phyloP scores from a whole-genome alignment of 306 rosid species.

The Dalbergia oliveri region DNA sequence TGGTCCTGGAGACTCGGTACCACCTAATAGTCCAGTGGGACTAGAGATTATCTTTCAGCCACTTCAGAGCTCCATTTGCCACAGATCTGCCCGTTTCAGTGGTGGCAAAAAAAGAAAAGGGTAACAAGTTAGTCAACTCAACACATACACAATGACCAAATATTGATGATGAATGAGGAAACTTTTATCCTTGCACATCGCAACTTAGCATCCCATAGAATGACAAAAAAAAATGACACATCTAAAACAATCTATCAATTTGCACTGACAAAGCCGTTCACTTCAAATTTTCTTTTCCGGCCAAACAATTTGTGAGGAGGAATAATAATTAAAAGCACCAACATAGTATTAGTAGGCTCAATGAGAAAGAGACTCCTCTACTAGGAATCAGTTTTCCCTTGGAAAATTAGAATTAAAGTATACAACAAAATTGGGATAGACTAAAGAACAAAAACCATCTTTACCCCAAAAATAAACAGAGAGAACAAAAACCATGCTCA shows the following conservation, averaged over 20 bases:
- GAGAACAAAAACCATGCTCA: background rate
- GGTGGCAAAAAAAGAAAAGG: background rate
- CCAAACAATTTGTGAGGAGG: slow-evolving; percentile 30
- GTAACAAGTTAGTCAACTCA: slow-evolving; percentile 16
- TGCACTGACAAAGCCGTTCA: background rate
- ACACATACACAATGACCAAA: slow-evolving; percentile 19
- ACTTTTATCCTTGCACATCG: background rate
- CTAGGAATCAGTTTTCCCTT: slow-evolving; percentile 1
- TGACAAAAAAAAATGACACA: slow-evolving; percentile 16
- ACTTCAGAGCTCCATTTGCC: slow-evolving; percentile 85
- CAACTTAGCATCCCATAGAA: slow-evolving; percentile 36
- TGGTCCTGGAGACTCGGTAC: slow-evolving; percentile 36
- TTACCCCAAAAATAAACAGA: too few relatives aligned
- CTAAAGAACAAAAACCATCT: background rate
- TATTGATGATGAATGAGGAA: background rate
- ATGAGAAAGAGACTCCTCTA: slow-evolving; percentile 3
- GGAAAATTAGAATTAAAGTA: slow-evolving; percentile 18
- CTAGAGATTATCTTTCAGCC: slow-evolving; percentile 95
- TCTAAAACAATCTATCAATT: slow-evolving; percentile 7
- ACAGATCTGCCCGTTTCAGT: slow-evolving; percentile 67
- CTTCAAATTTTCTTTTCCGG: slow-evolving; percentile 16
- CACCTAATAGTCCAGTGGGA: slow-evolving; percentile 24
- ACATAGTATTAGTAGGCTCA: background rate
- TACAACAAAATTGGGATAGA: slow-evolving; percentile 1
- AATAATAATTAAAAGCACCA: slow-evolving; percentile 30